Base-by-base conservation (phyloP, 2,329 filamentous ascomycete species). In the Pseudocercospora fuligena region DNA sequence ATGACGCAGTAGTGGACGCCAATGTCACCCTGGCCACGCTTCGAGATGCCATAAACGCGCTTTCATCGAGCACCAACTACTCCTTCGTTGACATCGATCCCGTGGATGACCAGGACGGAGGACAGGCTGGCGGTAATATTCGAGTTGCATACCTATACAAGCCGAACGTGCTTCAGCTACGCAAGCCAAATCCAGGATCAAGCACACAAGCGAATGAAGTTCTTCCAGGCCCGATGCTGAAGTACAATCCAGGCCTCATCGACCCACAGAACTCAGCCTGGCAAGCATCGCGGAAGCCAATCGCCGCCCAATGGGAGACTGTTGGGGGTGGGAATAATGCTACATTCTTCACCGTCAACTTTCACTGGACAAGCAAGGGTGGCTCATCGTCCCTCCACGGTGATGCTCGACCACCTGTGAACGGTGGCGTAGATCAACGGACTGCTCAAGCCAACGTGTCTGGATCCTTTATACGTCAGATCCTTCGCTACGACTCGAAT, bases 111-210 rank as follows among this genome's bases (percentile, higher is more conserved):
- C 72, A 84, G 68, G 89, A 92, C 70, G 90, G 90, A 65, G 90
- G 90, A 36, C 80, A 86, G 67, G 87, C 88, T 1, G 90, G 90
- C 14, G 89, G 89, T 43, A 92, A 92, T 80, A 92, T 92, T 77
- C 89, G 90, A 53, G 82, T 83, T 56, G 89, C 89, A 0, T 92
- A 91, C 78, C 82, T 92, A 11, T 92, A 91, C 84, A 86, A 89
- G 46, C 82, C 88, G 0, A 81, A 84, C 19, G 77, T 86, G 3
- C 75, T 92, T 53, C 82, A 83, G 57, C 85, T 92, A n/a, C 83
- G 83, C 73, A 84, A 88, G 66, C 82, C 84, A 60, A 88, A 86
- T 75, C 83, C 83, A 0, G 89, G 89, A 54, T 80, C 80, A 47
- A 78, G 83, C 49, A 82, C 81, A 1, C 83, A 88, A 33, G 85